Conservation (phyloP, 768 basidiomycete species). For the Leccinum ochraceum region DNA sequence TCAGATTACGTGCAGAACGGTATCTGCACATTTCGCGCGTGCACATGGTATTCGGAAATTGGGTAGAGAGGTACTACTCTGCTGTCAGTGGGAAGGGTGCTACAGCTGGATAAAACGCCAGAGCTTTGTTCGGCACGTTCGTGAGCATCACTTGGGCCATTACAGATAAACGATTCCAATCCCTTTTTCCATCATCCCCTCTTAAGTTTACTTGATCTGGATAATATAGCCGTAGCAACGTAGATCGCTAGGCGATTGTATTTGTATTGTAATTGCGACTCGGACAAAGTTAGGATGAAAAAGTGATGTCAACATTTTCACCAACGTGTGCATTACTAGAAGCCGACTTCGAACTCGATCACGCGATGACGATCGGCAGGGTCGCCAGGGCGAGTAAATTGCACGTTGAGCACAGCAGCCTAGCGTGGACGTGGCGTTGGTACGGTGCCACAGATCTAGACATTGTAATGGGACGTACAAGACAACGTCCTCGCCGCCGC, state of each 20-base stretch:
- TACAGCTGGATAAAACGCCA: background rate
- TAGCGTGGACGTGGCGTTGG: too few relatives aligned
- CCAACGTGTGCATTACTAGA: too few relatives aligned
- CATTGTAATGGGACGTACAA: background rate
- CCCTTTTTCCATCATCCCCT: too few relatives aligned
- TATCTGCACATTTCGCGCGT: background rate
- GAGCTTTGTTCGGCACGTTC: constrained; percentile 7
- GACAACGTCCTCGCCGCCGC: background rate
- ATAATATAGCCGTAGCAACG: too few relatives aligned
- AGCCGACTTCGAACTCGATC: background rate
- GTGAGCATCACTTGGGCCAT: constrained; percentile 6
- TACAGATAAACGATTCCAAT: background rate
- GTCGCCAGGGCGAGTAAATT: background rate
- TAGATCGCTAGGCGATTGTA: too few relatives aligned
- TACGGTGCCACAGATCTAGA: too few relatives aligned
- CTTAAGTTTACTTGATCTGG: background rate
- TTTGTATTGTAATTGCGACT: too few relatives aligned
- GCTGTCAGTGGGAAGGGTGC: constrained; percentile 5
- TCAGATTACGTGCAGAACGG: background rate
- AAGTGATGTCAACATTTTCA: background rate
- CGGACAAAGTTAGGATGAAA: background rate
- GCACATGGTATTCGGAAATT: background rate
- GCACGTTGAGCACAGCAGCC: background rate
- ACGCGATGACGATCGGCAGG: background rate
- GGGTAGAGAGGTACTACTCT: background rate